Evolutionary conservation across 495 filamentous ascomycete species (phyloP).

Genomic region (Aspergillus asperescens): DNA sequence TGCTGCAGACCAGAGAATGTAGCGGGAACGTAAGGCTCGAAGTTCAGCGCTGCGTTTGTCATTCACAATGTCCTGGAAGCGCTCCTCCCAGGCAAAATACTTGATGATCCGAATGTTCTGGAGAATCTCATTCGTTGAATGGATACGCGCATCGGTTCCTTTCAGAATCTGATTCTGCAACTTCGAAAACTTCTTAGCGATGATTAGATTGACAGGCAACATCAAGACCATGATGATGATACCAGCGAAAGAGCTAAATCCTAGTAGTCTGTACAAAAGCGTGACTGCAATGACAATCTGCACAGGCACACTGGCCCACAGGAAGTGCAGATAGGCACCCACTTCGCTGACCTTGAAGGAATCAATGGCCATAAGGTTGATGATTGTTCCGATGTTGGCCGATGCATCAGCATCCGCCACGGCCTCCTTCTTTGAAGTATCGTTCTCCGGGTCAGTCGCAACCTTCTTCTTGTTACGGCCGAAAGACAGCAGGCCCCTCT

Average conservation of each 20-base stretch:
- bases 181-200: slow-evolving; percentile 75
- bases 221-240: slow-evolving; percentile 87
- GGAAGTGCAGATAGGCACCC: slow-evolving; percentile 84
- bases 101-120: slow-evolving; percentile 99
- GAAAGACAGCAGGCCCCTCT: slow-evolving; percentile 46
- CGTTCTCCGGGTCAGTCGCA: slow-evolving; percentile 28
- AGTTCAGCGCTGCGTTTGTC: slow-evolving; percentile 82
- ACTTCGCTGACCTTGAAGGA: slow-evolving; percentile 97
- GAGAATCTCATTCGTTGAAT: slow-evolving; percentile 93
- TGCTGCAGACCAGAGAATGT: slow-evolving; percentile 85
- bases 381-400: slow-evolving; percentile 91
- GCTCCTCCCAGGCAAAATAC: slow-evolving; percentile 97
- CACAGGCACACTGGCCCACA: slow-evolving; percentile 79
- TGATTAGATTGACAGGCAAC: slow-evolving; percentile 80
- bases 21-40: slow-evolving; percentile 68
- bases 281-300: slow-evolving; percentile 69
- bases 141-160: slow-evolving; percentile 92
- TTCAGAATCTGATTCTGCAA: slow-evolving; percentile 88
- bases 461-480: slow-evolving; percentile 57
- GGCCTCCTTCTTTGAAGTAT: slow-evolving; percentile 32
- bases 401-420: slow-evolving; percentile 55
- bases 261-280: slow-evolving; percentile 83
- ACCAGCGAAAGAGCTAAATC: slow-evolving; percentile 88
- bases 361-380: slow-evolving; percentile 98
- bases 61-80: slow-evolving; percentile 79